A percentile compares a stretch with the other conserved stretches of the same genome.
These are phyloP conservation scores for Posidonia australis DNA, from an alignment of 106 monocot genomes.

Conservation along the genomic window DNA sequence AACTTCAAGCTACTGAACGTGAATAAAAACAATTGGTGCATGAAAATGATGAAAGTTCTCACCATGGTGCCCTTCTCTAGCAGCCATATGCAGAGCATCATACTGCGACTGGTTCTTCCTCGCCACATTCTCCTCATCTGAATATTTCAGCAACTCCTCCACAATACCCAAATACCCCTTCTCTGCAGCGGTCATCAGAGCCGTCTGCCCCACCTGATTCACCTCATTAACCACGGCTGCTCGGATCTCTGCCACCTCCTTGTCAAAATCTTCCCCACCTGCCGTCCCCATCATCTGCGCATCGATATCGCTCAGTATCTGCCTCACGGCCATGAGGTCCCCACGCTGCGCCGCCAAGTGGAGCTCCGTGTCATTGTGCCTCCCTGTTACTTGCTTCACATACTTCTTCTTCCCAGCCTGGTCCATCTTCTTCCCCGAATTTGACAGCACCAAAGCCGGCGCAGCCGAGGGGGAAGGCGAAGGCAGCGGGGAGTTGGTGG, in stretches of 20 bases:
- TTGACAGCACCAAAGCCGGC: slow-evolving; percentile 18
- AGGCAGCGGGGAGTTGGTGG: slow-evolving; percentile 4
- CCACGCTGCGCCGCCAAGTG: slow-evolving; percentile 23
- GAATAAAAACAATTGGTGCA: not conserved
- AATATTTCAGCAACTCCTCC: slow-evolving; percentile 19
- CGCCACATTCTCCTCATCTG: slow-evolving; percentile 12
- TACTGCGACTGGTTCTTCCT: slow-evolving; percentile 12
- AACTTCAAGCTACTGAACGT: not conserved
- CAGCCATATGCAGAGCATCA: slow-evolving; percentile 21
- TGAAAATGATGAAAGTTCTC: not conserved
- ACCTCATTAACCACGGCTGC: slow-evolving; percentile 15
- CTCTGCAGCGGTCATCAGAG: slow-evolving; percentile 20
- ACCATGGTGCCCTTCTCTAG: slow-evolving; percentile 24
- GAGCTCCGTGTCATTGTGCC: slow-evolving; percentile 24
- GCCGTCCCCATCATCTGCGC: slow-evolving; percentile 13
- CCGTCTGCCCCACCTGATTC: slow-evolving; percentile 20
- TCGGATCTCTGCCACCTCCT: slow-evolving; percentile 13
- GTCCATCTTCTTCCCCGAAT: slow-evolving; percentile 22
- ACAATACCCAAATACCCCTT: slow-evolving; percentile 17
- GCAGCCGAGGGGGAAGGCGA: slow-evolving; percentile 15
- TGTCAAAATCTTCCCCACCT: slow-evolving; percentile 15
- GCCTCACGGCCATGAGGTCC: slow-evolving; percentile 13
- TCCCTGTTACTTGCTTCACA: slow-evolving; percentile 22
- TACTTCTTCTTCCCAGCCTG: slow-evolving; percentile 26
- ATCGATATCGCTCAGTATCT: slow-evolving; percentile 14